Conservation (phyloP, 805 yeast genomes). For the Metschnikowia borealis region DNA sequence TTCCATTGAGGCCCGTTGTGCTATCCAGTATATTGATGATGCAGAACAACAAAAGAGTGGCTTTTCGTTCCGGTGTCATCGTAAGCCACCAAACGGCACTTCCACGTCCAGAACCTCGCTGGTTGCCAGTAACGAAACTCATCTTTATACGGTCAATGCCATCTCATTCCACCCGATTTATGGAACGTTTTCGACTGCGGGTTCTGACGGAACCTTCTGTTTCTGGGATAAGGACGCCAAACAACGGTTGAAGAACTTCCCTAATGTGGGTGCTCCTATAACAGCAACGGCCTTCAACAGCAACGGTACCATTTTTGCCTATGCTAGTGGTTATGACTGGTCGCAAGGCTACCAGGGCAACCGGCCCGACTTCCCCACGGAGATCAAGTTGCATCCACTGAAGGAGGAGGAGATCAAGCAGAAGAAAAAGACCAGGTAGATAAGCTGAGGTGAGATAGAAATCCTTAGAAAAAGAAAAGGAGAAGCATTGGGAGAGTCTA, state of each 20-base stretch:
- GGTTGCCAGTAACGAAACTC: slow-evolving; percentile 41
- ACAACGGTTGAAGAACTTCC: slow-evolving; percentile 79
- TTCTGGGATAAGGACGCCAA: slow-evolving; percentile 95
- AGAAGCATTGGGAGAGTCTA: no score
- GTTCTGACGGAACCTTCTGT: slow-evolving; percentile 89
- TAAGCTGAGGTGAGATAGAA: no score
- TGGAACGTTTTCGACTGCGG: slow-evolving; percentile 92
- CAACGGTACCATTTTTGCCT: slow-evolving; percentile 80
- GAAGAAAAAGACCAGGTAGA: slow-evolving; percentile 29
- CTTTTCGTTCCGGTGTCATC: slow-evolving; percentile 92
- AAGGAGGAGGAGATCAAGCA: slow-evolving; percentile 82
- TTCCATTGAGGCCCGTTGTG: slow-evolving; percentile 93
- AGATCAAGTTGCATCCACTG: slow-evolving; percentile 77
- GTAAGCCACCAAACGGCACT: slow-evolving; percentile 52
- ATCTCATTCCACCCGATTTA: slow-evolving; percentile 82
- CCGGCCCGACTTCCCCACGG: slow-evolving; percentile 68
- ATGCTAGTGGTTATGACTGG: slow-evolving; percentile 95
- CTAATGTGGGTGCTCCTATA: slow-evolving; percentile 62
- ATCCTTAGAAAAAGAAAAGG: no score
- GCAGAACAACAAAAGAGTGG: slow-evolving; percentile 66
- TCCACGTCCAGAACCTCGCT: slow-evolving; percentile 26
- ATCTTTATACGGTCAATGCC: slow-evolving; percentile 74
- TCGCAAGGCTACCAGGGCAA: slow-evolving; percentile 81
- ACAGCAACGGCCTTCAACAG: slow-evolving; percentile 78
- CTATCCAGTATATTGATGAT: slow-evolving; percentile 87